Conservation (phyloP, 106 monocot genomes). For the Platanthera guangdongensis region DNA sequence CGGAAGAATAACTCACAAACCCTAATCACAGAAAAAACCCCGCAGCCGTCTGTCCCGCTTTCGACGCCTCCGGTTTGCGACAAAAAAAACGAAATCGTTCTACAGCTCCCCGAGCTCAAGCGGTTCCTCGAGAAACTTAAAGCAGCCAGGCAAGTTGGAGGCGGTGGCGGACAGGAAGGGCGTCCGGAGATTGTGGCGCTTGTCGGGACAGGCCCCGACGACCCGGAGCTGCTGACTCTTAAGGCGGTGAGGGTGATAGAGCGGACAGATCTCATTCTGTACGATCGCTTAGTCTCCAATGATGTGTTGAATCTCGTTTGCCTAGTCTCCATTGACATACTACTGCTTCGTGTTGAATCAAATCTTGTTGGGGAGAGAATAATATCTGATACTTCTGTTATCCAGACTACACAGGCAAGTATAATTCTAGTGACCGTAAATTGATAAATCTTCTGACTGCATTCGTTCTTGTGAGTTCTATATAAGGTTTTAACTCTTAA, state of each 20-base stretch:
- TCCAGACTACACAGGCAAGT: constrained; percentile 40
- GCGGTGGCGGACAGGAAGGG: constrained; percentile 6
- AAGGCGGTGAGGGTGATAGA: constrained; percentile 88
- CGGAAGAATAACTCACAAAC: no score
- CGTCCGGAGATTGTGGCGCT: constrained; percentile 52
- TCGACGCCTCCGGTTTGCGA: background rate
- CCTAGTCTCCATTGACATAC: constrained; percentile 47
- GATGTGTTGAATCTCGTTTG: constrained; percentile 69
- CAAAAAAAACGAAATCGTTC: constrained; percentile 33
- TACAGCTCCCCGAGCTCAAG: constrained; percentile 71
- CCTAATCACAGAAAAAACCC: no score
- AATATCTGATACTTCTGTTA: constrained; percentile 22
- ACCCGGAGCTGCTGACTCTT: constrained; percentile 85
- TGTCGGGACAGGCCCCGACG: constrained; percentile 96
- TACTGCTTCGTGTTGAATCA: constrained; percentile 40
- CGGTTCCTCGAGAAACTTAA: constrained; percentile 47
- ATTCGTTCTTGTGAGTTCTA: background rate
- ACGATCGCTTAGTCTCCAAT: constrained; percentile 85
- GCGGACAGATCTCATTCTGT: constrained; percentile 76
- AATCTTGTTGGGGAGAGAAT: constrained; percentile 38
- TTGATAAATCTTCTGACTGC: background rate
- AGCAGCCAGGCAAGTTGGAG: constrained; percentile 16
- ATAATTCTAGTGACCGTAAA: background rate
- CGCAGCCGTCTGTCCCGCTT: no score
- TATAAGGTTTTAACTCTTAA: background rate